A percentile compares a stretch with the other conserved stretches of the same genome.
Conservation (phyloP, 202 grass and related monocot species). For the Carex arenaria region DNA sequence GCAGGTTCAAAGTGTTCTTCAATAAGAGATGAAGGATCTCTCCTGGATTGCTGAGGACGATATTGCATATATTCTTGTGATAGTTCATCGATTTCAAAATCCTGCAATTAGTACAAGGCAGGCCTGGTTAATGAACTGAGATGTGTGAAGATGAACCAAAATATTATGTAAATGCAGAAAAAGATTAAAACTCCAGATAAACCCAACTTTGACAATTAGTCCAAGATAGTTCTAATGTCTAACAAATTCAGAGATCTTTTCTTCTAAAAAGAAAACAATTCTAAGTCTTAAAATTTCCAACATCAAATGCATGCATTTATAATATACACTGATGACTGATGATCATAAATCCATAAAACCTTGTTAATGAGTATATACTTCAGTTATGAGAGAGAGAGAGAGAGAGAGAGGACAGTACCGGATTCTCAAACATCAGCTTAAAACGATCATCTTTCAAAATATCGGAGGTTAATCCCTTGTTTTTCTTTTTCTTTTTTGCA, state of each 20-base stretch:
- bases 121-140: not conserved
- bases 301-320: not conserved
- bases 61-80: conserved; percentile 65
- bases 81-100: conserved; percentile 67
- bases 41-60: conserved; percentile 53
- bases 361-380: not conserved
- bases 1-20: conserved; percentile 79
- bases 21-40: conserved; percentile 41
- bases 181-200: not conserved
- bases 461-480: conserved; percentile 32
- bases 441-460: conserved; percentile 61
- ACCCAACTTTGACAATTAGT: not conserved
- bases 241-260: not conserved
- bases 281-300: not conserved
- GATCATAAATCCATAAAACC: not conserved
- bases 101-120: conserved; percentile 24
- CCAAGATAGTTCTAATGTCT: not conserved
- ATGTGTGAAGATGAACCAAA: not conserved
- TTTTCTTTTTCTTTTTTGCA: conserved; percentile 59
- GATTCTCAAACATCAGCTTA: conserved; percentile 53
- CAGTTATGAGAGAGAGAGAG: not conserved
- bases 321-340: not conserved
- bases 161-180: not conserved
- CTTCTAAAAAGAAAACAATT: not conserved
- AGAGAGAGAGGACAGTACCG: conserved; percentile 28